phyloP scores from a whole-genome alignment of 176 grass and related monocot species.

The Puccinellia tenuiflora region DNA sequence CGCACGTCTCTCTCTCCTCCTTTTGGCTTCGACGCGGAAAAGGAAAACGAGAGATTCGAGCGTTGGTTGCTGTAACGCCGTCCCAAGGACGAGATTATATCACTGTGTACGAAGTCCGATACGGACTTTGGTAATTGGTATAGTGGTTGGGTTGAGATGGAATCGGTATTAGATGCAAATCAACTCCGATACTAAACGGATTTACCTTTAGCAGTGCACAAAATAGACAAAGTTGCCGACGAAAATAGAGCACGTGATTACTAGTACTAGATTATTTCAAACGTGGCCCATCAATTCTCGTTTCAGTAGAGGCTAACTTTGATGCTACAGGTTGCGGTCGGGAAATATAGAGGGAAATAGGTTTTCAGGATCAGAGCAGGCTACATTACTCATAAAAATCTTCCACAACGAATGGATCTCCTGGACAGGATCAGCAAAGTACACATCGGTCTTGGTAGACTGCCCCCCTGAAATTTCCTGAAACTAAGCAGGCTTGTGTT shows the following conservation, averaged over 20 bases:
- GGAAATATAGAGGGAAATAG: neutral
- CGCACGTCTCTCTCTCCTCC: neutral
- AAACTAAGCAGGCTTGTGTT: constrained; percentile 17
- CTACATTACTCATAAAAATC: neutral
- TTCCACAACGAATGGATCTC: neutral
- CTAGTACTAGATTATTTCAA: neutral
- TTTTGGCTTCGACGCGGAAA: neutral
- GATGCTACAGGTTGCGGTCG: neutral
- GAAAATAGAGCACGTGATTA: neutral
- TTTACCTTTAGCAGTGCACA: neutral
- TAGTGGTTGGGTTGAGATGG: neutral
- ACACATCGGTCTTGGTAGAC: neutral
- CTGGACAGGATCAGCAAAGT: neutral
- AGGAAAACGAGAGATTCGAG: neutral
- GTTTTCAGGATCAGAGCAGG: neutral
- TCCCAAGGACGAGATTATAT: neutral
- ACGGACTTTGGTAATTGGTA: neutral
- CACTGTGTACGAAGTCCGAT: neutral
- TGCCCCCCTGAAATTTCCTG: neutral
- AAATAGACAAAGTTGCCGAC: neutral
- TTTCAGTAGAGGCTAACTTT: neutral
- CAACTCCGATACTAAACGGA: neutral
- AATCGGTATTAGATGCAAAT: neutral
- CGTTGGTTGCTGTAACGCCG: too few relatives aligned
- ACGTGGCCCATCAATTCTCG: neutral